phyloP scores from a whole-genome alignment of 805 yeast species.

The Candida hungchunana region DNA sequence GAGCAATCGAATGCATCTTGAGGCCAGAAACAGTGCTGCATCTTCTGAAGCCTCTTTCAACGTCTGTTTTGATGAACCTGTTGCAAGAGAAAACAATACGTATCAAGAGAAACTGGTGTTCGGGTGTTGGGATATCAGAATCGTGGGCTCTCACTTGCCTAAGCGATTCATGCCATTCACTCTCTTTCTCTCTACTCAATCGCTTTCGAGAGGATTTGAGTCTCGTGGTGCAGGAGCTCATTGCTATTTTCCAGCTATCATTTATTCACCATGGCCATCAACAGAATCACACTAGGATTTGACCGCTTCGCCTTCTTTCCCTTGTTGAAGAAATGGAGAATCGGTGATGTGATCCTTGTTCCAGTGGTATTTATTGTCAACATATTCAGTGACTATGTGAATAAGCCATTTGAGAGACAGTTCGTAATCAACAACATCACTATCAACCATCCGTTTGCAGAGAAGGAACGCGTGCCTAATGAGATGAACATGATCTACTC shows the following conservation, averaged over 20 bases:
- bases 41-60: too few relatives aligned
- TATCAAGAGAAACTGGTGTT: too few relatives aligned
- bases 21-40: too few relatives aligned
- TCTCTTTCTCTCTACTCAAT: too few relatives aligned
- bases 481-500: constrained; percentile 50
- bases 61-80: too few relatives aligned
- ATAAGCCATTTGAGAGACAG: constrained; percentile 70
- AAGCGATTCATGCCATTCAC: too few relatives aligned
- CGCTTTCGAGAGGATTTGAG: too few relatives aligned
- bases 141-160: too few relatives aligned
- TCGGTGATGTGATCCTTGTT: constrained; percentile 33
- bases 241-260: neutral
- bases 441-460: constrained; percentile 78
- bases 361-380: constrained; percentile 30
- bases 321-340: constrained; percentile 33
- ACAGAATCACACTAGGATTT: constrained; percentile 25
- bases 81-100: too few relatives aligned
- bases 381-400: constrained; percentile 29
- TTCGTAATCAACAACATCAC: constrained; percentile 73
- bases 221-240: too few relatives aligned
- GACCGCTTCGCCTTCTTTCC: constrained; percentile 24
- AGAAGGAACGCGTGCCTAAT: constrained; percentile 64
- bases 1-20: too few relatives aligned
- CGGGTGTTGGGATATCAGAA: too few relatives aligned
- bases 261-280: constrained; percentile 22